A percentile compares a stretch with the other conserved stretches of the same genome.
These are phyloP conservation scores for Silene latifolia DNA, from an alignment of 148 eudicot species.

Conservation along the genomic window DNA sequence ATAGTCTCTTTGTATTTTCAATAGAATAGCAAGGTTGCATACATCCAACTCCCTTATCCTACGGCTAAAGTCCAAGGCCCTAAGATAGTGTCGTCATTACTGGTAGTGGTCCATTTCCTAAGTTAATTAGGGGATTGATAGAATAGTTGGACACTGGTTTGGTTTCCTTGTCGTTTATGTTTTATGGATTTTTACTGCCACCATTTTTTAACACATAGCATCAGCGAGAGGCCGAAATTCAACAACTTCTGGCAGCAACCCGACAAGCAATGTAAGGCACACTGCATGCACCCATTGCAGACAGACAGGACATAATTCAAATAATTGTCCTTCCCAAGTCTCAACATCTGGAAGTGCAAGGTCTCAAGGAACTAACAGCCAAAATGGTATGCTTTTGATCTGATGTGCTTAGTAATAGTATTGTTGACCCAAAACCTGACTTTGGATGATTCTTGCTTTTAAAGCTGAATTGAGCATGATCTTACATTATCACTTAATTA, in stretches of 20 bases:
- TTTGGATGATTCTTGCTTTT: not conserved
- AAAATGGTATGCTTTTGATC: conserved; percentile 36
- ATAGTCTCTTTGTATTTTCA: not conserved
- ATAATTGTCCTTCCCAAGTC: conserved; percentile 51
- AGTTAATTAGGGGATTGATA: not conserved
- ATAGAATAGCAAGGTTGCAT: not conserved
- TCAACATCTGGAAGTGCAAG: conserved; percentile 49
- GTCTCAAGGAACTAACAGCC: conserved; percentile 41
- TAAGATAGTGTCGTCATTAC: no score
- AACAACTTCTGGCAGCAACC: conserved; percentile 37
- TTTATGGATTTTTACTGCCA: not conserved
- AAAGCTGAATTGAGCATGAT: not conserved
- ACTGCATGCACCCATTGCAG: conserved; percentile 46
- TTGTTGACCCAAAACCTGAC: not conserved
- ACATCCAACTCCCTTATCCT: not conserved
- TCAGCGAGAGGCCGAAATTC: conserved; percentile 56
- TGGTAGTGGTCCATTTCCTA: not conserved
- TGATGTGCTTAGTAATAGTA: not conserved
- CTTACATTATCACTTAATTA: not conserved
- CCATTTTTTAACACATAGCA: conserved; percentile 16
- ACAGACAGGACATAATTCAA: conserved; percentile 63
- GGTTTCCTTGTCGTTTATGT: not conserved
- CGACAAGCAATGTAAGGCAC: conserved; percentile 45
- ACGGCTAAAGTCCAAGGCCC: not conserved
- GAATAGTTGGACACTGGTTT: not conserved